Percentiles rank a stretch among this genome's conserved stretches.
phyloP scores from a whole-genome alignment of 2,329 filamentous ascomycete species.

The Penicillium sp. region DNA sequence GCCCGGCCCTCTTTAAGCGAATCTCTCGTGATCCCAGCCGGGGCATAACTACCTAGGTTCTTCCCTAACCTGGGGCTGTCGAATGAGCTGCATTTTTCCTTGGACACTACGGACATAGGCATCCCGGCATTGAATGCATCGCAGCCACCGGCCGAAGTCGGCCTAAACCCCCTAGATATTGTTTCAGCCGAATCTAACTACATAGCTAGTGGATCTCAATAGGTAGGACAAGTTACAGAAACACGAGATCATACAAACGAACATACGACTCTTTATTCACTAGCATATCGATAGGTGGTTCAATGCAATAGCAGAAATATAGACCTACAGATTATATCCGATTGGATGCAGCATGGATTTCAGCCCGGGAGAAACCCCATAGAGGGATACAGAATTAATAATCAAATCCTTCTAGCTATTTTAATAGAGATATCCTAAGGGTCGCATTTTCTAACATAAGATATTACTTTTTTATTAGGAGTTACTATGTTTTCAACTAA shows the following conservation, averaged over 20 bases:
- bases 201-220: not conserved
- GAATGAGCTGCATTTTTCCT: constrained; percentile 7
- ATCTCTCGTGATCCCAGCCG: not conserved
- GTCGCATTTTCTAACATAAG: constrained; percentile 1
- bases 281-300: constrained; percentile 14
- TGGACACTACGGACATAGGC: not conserved
- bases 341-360: constrained; percentile 17
- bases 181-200: not conserved
- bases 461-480: not conserved
- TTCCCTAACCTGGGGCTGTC: not conserved
- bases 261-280: constrained; percentile 17
- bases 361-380: constrained; percentile 9
- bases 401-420: constrained; percentile 17
- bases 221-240: not conserved
- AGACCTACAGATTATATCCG: constrained; percentile 15
- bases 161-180: not conserved
- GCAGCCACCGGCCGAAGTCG: not conserved
- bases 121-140: constrained; percentile 5
- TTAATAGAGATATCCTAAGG: constrained; percentile 17
- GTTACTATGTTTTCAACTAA: not conserved
- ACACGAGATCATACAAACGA: not conserved
- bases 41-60: constrained; percentile 1
- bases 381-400: constrained; percentile 19
- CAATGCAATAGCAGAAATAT: constrained; percentile 15
- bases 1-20: not conserved